Evolutionary conservation across 2,329 filamentous ascomycete genomes (phyloP).

Genomic region (Talaromyces funiculosus): DNA sequence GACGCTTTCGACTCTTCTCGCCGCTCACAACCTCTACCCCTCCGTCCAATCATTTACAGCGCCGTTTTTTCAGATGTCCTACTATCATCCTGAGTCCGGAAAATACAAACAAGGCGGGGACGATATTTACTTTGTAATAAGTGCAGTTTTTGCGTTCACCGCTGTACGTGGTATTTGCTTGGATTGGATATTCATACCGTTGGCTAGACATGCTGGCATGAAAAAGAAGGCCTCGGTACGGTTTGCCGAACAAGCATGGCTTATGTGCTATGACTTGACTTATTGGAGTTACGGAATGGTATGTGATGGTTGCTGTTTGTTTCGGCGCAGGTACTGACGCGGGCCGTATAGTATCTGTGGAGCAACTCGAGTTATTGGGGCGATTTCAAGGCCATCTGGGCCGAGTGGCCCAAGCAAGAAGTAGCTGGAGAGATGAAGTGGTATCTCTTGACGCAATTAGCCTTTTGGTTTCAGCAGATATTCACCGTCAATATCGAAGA

Average conservation of each 20-base stretch:
- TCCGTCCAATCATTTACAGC: constrained; percentile 70
- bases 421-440: constrained; percentile 70
- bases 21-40: constrained; percentile 77
- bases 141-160: constrained; percentile 79
- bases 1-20: constrained; percentile 72
- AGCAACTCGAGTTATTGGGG: constrained; percentile 71
- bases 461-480: constrained; percentile 92
- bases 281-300: constrained; percentile 85
- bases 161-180: constrained; percentile 77
- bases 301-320: constrained; percentile 30
- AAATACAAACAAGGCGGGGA: constrained; percentile 72
- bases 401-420: constrained; percentile 74
- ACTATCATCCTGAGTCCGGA: constrained; percentile 64
- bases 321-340: not conserved
- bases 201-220: constrained; percentile 68
- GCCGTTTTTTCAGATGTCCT: constrained; percentile 83
- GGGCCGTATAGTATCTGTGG: constrained; percentile 65
- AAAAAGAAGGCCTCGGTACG: constrained; percentile 71
- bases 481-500: constrained; percentile 93
- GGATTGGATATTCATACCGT: constrained; percentile 77
- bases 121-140: constrained; percentile 70
- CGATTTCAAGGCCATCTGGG: constrained; percentile 74
- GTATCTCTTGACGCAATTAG: constrained; percentile 85
- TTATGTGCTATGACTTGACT: constrained; percentile 72
- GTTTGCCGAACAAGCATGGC: constrained; percentile 92